phyloP scores from a whole-genome alignment of 805 yeast species.

The Metschnikowia similis region DNA sequence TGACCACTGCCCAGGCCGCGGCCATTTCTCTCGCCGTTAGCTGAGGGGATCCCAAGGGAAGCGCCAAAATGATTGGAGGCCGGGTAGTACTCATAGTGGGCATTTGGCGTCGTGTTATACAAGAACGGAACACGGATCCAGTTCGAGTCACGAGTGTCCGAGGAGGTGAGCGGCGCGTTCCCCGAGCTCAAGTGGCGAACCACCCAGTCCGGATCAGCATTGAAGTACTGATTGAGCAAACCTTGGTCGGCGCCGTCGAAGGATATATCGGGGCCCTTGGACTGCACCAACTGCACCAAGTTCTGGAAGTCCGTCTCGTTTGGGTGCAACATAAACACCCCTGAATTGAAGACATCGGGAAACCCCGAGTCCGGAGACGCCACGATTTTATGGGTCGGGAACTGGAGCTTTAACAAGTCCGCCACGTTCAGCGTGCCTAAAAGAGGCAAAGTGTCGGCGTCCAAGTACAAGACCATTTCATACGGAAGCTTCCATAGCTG shows the following conservation, averaged over 20 bases:
- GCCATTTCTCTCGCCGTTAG: neutral
- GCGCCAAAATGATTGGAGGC: constrained; percentile 52
- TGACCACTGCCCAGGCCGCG: neutral
- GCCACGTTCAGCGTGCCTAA: constrained; percentile 20
- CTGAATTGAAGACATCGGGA: constrained; percentile 20
- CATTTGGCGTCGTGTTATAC: constrained; percentile 73
- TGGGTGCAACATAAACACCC: constrained; percentile 17
- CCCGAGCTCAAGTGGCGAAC: constrained; percentile 10
- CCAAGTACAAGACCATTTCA: constrained; percentile 18
- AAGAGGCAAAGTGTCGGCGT: constrained; percentile 18
- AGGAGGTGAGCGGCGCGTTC: neutral
- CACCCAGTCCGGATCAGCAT: constrained; percentile 40
- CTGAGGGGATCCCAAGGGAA: neutral
- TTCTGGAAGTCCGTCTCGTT: constrained; percentile 10
- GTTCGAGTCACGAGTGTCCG: constrained; percentile 15
- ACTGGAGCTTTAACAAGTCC: constrained; percentile 21
- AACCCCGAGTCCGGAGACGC: constrained; percentile 21
- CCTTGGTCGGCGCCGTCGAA: constrained; percentile 97
- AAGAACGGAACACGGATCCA: constrained; percentile 78
- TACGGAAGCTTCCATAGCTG: constrained; percentile 18
- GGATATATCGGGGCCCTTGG: constrained; percentile 19
- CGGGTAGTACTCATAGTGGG: constrained; percentile 66
- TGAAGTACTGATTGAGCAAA: constrained; percentile 70
- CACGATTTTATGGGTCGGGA: constrained; percentile 13
- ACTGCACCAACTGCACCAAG: constrained; percentile 29